Evolutionary conservation across 805 yeast genomes (phyloP).

Genomic region (Wickerhamomyces pijperi): DNA sequence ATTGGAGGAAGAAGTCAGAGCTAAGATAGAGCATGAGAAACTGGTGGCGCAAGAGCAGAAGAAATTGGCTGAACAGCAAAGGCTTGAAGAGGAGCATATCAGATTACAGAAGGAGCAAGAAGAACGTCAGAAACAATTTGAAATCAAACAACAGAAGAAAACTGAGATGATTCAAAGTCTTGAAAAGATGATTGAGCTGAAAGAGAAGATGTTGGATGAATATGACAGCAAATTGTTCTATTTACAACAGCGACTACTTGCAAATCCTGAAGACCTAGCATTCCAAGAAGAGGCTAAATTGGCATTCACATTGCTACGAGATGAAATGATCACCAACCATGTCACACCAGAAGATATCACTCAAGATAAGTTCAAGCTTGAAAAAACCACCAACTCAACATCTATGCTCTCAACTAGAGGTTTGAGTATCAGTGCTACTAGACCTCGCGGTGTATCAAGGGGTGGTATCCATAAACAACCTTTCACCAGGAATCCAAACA

Average conservation of each 20-base stretch:
- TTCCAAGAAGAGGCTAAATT: slow-evolving; percentile 1
- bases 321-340: slow-evolving; percentile 10
- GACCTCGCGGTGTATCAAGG: background rate
- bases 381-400: background rate
- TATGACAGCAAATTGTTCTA: slow-evolving; percentile 20
- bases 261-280: slow-evolving; percentile 7
- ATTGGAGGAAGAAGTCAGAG: background rate
- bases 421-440: background rate
- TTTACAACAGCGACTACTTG: slow-evolving; percentile 8
- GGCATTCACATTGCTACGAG: slow-evolving; percentile 5
- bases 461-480: background rate
- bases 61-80: slow-evolving; percentile 5
- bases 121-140: slow-evolving; percentile 25
- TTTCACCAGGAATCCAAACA: background rate
- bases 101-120: background rate
- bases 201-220: slow-evolving; percentile 23
- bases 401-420: background rate
- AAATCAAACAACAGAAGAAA: slow-evolving; percentile 25
- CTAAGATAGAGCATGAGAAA: background rate
- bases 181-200: slow-evolving; percentile 21
- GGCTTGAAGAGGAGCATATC: background rate
- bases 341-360: slow-evolving; percentile 15
- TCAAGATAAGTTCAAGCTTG: slow-evolving; percentile 8
- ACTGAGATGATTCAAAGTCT: slow-evolving; percentile 22
- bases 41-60: slow-evolving; percentile 1